These are phyloP conservation scores for Dimocarpus longan DNA, from an alignment of 345 rosid species.

Conservation along the genomic window DNA sequence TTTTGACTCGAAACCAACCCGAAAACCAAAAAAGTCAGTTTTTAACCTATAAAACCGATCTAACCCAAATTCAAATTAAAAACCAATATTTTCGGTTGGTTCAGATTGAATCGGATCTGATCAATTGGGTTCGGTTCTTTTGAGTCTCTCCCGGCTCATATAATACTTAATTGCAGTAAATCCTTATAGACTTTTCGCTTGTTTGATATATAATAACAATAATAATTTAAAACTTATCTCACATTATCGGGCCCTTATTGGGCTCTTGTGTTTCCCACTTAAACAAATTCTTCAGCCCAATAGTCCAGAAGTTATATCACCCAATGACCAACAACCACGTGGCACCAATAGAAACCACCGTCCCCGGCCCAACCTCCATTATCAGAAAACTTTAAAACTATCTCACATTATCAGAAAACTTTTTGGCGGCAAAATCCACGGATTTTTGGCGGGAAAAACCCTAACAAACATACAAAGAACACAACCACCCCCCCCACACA, in stretches of 20 bases:
- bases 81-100: no score
- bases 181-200: no score
- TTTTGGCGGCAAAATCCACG: slow-evolving; percentile 5
- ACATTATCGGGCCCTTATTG: background rate
- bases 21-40: no score
- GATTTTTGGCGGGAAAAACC: slow-evolving; percentile 33
- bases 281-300: background rate
- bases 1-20: no score
- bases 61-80: no score
- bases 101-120: no score
- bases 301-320: background rate
- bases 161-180: no score
- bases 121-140: no score
- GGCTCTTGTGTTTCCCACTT: background rate
- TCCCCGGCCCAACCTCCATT: background rate
- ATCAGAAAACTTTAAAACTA: background rate
- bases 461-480: background rate
- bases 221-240: no score
- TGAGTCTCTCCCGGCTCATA: no score
- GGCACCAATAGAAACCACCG: background rate
- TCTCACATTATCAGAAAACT: background rate
- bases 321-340: background rate
- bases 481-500: slow-evolving; percentile 11
- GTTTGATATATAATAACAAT: no score
- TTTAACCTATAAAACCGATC: no score